phyloP scores from a whole-genome alignment of 1,284 basidiomycete species.

The Xerocomus cyaneibrunnescens region DNA sequence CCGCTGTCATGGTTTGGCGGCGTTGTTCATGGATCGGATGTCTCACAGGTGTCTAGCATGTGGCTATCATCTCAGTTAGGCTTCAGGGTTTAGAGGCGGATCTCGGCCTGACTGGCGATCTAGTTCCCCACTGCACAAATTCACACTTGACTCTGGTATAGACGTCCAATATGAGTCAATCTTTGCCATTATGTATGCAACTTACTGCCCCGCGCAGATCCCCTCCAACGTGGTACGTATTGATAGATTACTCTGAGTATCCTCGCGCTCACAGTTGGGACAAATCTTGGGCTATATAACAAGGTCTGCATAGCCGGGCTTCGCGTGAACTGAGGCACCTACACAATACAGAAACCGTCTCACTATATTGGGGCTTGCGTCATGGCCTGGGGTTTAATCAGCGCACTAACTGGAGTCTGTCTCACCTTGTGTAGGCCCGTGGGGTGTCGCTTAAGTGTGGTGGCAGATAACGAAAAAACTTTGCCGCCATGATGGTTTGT shows the following conservation, averaged over 20 bases:
- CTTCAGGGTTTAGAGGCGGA: conserved; percentile 62
- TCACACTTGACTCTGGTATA: conserved; percentile 21
- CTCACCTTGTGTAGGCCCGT: neutral
- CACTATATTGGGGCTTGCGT: conserved; percentile 61
- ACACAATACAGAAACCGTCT: conserved; percentile 47
- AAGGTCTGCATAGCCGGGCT: conserved; percentile 34
- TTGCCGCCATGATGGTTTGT: conserved; percentile 55
- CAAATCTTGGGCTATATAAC: conserved; percentile 55
- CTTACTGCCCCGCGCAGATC: conserved; percentile 62
- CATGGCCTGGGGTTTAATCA: conserved; percentile 62
- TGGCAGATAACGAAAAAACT: conserved; percentile 52
- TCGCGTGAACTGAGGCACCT: neutral
- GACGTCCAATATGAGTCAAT: conserved; percentile 60
- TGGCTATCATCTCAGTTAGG: conserved; percentile 57
- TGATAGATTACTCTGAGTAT: neutral
- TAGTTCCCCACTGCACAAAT: neutral
- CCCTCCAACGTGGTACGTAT: conserved; percentile 61
- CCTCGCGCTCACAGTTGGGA: neutral
- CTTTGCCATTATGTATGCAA: conserved; percentile 58
- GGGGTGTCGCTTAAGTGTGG: neutral
- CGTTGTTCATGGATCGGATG: neutral
- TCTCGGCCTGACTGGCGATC: conserved; percentile 47
- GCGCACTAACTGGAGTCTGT: conserved; percentile 58
- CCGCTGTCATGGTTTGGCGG: neutral
- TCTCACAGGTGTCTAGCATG: conserved; percentile 42